Base-by-base conservation (phyloP, 2,329 filamentous ascomycete species). In the Davidsoniella virescens region DNA sequence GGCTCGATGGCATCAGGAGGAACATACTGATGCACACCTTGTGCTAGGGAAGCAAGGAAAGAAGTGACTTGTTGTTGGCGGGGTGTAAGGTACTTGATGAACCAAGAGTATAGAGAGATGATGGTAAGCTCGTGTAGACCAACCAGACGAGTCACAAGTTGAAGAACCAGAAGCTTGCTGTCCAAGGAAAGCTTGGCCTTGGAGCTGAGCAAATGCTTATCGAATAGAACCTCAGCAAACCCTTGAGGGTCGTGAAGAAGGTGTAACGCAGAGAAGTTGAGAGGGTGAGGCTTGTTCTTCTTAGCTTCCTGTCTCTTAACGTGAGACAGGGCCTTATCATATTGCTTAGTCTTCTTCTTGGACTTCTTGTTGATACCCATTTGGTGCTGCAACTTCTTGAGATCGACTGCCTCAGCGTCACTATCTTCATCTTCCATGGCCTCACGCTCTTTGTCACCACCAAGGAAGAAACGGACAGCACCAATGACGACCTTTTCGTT, bases 261-360 rank as follows among this genome's bases (percentile, higher is more conserved):
- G 63, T 98, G 92, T 39, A 98, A 72, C 0, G 92, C 92, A 0
- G 88, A 95, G 64, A 98, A 98, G 68, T 98, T 98, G 56, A 98
- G 75, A 1, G 83, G 80, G 59, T 93, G 85, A 3, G 87, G 85
- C 56, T 85, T 78, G 56, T 78, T 78, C 75, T 94, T 95, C 71
- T 93, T 93, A 61, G 80, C 80, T 62, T 94, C 86, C 60, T 82
- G 78, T 61, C 73, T 80, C 68, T 87, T 93, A 39, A 94, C 75
- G 56, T 81, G 85, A n/a, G 80, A 76, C 3, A 87, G 75, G 0
- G 92, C 92, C 62, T 80, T 86, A 51, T 84, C 84, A 48, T 94
- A 76, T 29, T 78, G 75, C 58, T 82, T 84, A 47, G 81, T 76
- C 57, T 85, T 81, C 71, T 96, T 96, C 63, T 84, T 90, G 14